These are phyloP conservation scores for Arabis hirsuta DNA, from an alignment of 345 rosid species.

Conservation along the genomic window DNA sequence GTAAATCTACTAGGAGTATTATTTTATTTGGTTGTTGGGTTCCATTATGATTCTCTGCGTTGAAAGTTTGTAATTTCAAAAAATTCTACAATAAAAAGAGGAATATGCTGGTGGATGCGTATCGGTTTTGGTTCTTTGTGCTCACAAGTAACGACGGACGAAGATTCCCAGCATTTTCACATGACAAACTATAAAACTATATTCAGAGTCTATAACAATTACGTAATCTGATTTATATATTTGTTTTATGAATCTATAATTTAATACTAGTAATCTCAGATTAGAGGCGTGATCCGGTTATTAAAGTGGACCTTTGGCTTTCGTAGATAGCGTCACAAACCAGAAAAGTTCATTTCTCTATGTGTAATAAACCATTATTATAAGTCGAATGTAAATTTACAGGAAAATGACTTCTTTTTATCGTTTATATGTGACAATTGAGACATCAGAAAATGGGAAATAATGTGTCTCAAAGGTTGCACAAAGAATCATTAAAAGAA, in stretches of 20 bases:
- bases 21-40: slow-evolving; percentile 19
- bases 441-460: too few species aligned
- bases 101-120: slow-evolving; percentile 33
- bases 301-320: slow-evolving; percentile 12
- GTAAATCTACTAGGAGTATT: background rate
- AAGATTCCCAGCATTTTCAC: slow-evolving; percentile 31
- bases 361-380: too few species aligned
- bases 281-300: slow-evolving; percentile 14
- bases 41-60: slow-evolving; percentile 24
- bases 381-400: background rate
- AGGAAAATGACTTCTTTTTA: background rate
- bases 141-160: slow-evolving; percentile 30
- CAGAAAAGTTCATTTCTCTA: background rate
- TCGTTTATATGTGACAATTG: too few species aligned
- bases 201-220: background rate
- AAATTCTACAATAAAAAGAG: background rate
- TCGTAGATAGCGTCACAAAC: slow-evolving; percentile 9
- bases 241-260: background rate
- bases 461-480: too few species aligned
- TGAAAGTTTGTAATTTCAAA: slow-evolving; percentile 12
- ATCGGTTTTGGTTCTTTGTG: slow-evolving; percentile 32
- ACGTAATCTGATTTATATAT: background rate
- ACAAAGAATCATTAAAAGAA: too few species aligned
- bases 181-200: background rate
- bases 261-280: background rate